phyloP scores from a whole-genome alignment of 2,329 filamentous ascomycete species.

The Zopfia rhizophila region DNA sequence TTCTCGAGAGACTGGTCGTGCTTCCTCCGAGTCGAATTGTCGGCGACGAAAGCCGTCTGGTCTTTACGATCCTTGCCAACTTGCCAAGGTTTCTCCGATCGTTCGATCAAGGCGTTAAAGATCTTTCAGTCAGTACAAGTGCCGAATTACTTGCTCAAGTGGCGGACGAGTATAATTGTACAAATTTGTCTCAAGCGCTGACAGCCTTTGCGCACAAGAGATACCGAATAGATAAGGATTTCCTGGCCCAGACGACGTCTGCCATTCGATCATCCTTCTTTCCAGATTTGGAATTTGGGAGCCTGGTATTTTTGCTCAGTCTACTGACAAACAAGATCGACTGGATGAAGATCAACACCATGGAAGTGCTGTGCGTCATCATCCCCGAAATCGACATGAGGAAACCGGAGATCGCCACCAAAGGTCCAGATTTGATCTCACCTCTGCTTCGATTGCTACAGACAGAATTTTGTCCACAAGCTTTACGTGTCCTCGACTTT shows the following conservation, averaged over 20 bases:
- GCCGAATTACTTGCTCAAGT: conserved; percentile 77
- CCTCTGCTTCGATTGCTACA: conserved; percentile 88
- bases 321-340: conserved; percentile 86
- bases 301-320: conserved; percentile 89
- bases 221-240: conserved; percentile 76
- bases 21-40: conserved; percentile 83
- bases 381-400: conserved; percentile 94
- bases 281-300: conserved; percentile 82
- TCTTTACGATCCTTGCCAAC: conserved; percentile 92
- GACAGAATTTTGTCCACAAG: conserved; percentile 93
- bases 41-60: conserved; percentile 81
- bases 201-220: conserved; percentile 74
- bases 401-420: conserved; percentile 85
- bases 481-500: conserved; percentile 89
- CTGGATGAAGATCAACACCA: conserved; percentile 93
- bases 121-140: conserved; percentile 62
- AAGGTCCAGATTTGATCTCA: conserved; percentile 94
- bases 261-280: conserved; percentile 83
- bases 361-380: conserved; percentile 86
- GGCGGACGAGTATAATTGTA: conserved; percentile 76
- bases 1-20: conserved; percentile 80
- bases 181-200: conserved; percentile 74
- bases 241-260: conserved; percentile 76
- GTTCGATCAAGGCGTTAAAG: conserved; percentile 72
- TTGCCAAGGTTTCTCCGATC: conserved; percentile 84